Evolutionary conservation across 371 early-diverging fungal species (phyloP), one percentile per base, ranked within the genome.

Genomic region (Polyrhizophydium stewartii): DNA sequence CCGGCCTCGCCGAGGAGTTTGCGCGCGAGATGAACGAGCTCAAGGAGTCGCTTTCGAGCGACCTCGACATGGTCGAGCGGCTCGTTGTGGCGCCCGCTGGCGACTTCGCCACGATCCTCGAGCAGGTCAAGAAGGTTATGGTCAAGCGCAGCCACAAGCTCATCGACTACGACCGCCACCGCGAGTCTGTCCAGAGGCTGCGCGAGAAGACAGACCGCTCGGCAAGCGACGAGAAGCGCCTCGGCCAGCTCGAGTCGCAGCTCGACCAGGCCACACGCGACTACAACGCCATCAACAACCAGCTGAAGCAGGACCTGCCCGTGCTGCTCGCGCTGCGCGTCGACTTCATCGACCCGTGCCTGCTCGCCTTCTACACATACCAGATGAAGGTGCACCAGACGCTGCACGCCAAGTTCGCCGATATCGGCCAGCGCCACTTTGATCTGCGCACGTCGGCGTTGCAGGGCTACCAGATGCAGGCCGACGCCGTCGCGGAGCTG

Each of bases 131-230:
- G 55, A 89, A 85, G 62, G 77, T 88, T 2, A 87, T 91, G 50
- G 75, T 75, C n/a, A 93, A 93, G 70, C 83, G 92, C 7, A 76
- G 82, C 35, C 92, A 90, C 67, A 93, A 93, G 69, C 66, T 88
- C 64, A 70, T 92, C 31, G 93, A 93, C 76, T 92, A 85, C 70
- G 93, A 93, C 64, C 83, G 93, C 51, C 86, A 87, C 73, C 73
- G 87, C 37, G 73, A 79, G 59, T 61, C 77, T n/a, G 68, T 90
- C 56, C 79, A 80, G 59, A 90, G 89, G 64, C 65, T 92, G 25
- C 74, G 76, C 32, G 84, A 73, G 22, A 89, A 87, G 64, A 71
- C 81, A 30, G 86, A 89, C 53, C 74, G 86, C 51, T 81, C 82
- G 17, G 77, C 84, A 37, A 78, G 70, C 56, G 90, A 91, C 61